These are phyloP conservation scores for Aphanomyces astaci DNA, from an alignment of 352 stramenopile genomes.

Conservation along the genomic window DNA sequence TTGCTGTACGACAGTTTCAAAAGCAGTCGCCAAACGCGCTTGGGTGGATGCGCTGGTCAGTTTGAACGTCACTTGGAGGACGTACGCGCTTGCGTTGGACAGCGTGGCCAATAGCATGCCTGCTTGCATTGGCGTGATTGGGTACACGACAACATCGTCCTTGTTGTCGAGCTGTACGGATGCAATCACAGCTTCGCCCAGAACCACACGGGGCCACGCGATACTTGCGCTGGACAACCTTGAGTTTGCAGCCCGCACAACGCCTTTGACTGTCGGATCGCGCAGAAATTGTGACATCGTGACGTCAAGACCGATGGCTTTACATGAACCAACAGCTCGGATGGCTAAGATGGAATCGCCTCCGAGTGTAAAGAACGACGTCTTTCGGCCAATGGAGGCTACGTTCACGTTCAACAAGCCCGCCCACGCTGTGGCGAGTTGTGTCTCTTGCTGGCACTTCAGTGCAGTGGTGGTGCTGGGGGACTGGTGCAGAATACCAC, in stretches of 20 bases:
- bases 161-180: too few species aligned
- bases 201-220: too few species aligned
- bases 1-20: too few species aligned
- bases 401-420: not conserved
- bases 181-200: too few species aligned
- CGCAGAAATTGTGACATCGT: not conserved
- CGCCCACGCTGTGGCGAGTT: not conserved
- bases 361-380: not conserved
- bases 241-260: not conserved
- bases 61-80: not conserved
- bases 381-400: not conserved
- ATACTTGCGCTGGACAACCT: not conserved
- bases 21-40: not conserved
- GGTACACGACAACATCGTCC: not conserved
- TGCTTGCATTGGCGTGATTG: not conserved
- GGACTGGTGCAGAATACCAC: too few species aligned
- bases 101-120: not conserved
- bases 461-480: too few species aligned
- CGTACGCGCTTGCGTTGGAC: not conserved
- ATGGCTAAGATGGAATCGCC: not conserved
- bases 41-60: not conserved
- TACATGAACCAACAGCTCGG: not conserved
- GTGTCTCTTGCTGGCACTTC: too few species aligned
- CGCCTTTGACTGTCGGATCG: not conserved
- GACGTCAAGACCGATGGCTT: not conserved